Percentiles rank a stretch among this genome's conserved stretches.
These are phyloP conservation scores for Draba incana DNA, from an alignment of 345 rosid genomes.

Conservation along the genomic window DNA sequence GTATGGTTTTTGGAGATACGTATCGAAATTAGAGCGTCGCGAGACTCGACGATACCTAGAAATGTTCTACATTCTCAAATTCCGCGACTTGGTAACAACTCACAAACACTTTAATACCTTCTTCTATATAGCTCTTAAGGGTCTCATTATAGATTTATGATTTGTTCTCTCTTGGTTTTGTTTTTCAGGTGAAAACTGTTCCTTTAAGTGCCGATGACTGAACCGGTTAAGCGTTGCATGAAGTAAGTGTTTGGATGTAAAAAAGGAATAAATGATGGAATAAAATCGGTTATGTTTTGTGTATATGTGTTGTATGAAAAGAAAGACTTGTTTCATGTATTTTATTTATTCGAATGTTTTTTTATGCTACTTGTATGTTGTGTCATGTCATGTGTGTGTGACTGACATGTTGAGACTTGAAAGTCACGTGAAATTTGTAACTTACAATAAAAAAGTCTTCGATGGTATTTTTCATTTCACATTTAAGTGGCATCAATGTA, in stretches of 20 bases:
- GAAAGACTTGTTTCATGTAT: slow-evolving; percentile 12
- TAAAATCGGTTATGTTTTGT: slow-evolving; percentile 1
- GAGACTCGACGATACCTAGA: slow-evolving; percentile 94
- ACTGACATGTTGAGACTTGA: slow-evolving; percentile 24
- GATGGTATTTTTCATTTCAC: slow-evolving; percentile 31
- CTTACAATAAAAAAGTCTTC: slow-evolving; percentile 37
- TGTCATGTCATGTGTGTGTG: slow-evolving; percentile 27
- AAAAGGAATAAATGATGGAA: slow-evolving; percentile 24
- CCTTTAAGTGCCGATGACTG: slow-evolving; percentile 68
- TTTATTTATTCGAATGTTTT: slow-evolving; percentile 20
- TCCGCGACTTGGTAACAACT: slow-evolving; percentile 70
- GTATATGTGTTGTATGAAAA: slow-evolving; percentile 14
- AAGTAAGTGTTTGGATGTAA: slow-evolving; percentile 21
- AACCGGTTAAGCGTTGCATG: slow-evolving; percentile 20
- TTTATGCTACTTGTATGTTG: slow-evolving; percentile 14
- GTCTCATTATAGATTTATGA: neutral
- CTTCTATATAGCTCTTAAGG: neutral
- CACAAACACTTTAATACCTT: neutral
- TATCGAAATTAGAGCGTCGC: slow-evolving; percentile 85
- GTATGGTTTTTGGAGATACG: slow-evolving; percentile 94
- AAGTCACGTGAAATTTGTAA: slow-evolving; percentile 41
- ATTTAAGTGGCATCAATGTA: slow-evolving; percentile 8
- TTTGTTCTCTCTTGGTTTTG: slow-evolving; percentile 3
- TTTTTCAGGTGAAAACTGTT: slow-evolving; percentile 76
- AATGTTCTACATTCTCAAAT: slow-evolving; percentile 98